Percentiles rank a stretch among this genome's conserved stretches.
Evolutionary conservation across 371 early-diverging fungal genomes (phyloP).

Genomic region (Mortierella sp.): DNA sequence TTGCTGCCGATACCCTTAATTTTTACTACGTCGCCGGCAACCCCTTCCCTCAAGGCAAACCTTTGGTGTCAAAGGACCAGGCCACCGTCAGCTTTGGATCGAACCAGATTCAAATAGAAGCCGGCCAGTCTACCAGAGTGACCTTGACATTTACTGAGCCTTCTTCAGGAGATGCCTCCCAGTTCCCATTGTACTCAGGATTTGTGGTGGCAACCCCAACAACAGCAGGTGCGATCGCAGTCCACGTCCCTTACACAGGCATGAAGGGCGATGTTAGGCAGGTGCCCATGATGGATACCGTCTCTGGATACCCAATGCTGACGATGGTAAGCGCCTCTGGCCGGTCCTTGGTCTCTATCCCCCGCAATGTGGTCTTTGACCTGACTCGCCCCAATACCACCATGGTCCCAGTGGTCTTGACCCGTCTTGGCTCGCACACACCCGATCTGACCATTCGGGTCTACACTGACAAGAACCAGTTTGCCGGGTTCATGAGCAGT

Average conservation of each 20-base stretch:
- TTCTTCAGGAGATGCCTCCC: constrained; percentile 20
- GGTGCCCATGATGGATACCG: constrained; percentile 62
- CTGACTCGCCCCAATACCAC: not conserved
- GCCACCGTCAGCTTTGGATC: constrained; percentile 57
- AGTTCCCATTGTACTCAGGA: constrained; percentile 48
- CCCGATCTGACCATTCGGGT: constrained; percentile 36
- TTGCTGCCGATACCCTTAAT: constrained; percentile 62
- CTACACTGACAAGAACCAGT: constrained; percentile 15
- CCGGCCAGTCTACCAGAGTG: constrained; percentile 59
- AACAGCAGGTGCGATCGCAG: constrained; percentile 14
- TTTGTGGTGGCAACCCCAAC: constrained; percentile 39
- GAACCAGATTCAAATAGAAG: constrained; percentile 43
- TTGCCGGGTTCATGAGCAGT: constrained; percentile 25
- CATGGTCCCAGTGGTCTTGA: constrained; percentile 1
- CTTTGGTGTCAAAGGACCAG: constrained; percentile 39
- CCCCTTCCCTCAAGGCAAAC: constrained; percentile 37
- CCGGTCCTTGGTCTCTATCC: not conserved
- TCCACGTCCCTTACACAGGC: constrained; percentile 35
- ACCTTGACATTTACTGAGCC: constrained; percentile 50
- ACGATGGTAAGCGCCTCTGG: not conserved
- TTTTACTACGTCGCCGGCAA: constrained; percentile 50
- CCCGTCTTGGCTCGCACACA: constrained; percentile 45
- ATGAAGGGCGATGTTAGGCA: constrained; percentile 47
- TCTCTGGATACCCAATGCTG: constrained; percentile 16
- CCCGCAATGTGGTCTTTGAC: not conserved